These are phyloP conservation scores for Funneliformis geosporum DNA, from an alignment of 192 early-diverging fungal genomes.

Conservation along the genomic window DNA sequence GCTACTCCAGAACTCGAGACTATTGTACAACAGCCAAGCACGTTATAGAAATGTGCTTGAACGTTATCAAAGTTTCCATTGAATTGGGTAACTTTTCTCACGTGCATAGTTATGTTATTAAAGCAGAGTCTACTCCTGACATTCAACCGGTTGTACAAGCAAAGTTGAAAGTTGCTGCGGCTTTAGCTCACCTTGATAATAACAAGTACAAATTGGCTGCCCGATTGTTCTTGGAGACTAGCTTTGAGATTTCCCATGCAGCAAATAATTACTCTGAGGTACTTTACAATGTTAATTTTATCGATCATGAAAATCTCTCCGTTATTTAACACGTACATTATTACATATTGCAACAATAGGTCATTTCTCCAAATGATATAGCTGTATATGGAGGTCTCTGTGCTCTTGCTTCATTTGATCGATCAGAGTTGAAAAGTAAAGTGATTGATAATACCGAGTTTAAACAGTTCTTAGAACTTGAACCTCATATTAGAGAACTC, in stretches of 20 bases:
- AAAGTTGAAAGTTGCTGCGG: conserved; percentile 66
- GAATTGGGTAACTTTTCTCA: conserved; percentile 70
- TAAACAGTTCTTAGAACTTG: conserved; percentile 78
- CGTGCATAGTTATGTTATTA: conserved; percentile 69
- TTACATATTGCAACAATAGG: conserved; percentile 37
- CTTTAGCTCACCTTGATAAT: conserved; percentile 61
- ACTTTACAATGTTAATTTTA: not conserved
- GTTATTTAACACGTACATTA: conserved; percentile 37
- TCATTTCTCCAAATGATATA: conserved; percentile 78
- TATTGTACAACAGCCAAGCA: conserved; percentile 76
- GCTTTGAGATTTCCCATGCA: conserved; percentile 48
- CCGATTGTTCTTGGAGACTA: conserved; percentile 57
- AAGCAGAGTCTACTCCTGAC: conserved; percentile 66
- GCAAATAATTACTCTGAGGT: conserved; percentile 50
- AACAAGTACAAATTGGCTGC: conserved; percentile 67
- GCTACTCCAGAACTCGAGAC: conserved; percentile 72
- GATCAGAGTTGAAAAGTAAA: conserved; percentile 66
- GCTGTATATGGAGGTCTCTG: conserved; percentile 79
- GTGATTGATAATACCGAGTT: conserved; percentile 76
- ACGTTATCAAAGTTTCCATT: conserved; percentile 75
- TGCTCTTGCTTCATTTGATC: conserved; percentile 74
- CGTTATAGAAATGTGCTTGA: conserved; percentile 78
- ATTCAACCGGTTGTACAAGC: conserved; percentile 53
- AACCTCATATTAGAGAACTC: conserved; percentile 74
- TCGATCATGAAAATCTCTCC: not conserved